Evolutionary conservation across 768 basidiomycete species (phyloP), one percentile per base, ranked within the genome.

Genomic region (Termitomyces sp.): DNA sequence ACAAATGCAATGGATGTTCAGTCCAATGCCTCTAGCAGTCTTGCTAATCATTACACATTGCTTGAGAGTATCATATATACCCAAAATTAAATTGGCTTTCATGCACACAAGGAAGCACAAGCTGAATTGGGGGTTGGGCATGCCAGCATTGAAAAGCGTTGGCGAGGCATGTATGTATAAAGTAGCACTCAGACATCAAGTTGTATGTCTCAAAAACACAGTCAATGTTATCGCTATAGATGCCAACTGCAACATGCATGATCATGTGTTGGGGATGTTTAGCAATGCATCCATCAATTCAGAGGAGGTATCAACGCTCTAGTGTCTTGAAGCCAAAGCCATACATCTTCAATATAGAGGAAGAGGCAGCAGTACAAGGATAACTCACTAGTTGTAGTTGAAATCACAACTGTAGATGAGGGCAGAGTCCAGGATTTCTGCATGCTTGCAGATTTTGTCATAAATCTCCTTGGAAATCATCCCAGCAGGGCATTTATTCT

Each of bases 281-380:
- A 42, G 94, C 95, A 48, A 96, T 92, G 59, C 91, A 90, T 42
- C 94, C 93, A 68, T 96, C 84, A 74, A 98, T 86, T 57, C 94
- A 87, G 42, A 99, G 87, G 6, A 98, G 85, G 73, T 99, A 99
- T 1, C 95, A 98, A 34, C 95, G 90, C 74, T 99, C 97, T 33
- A 99, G 86, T 3, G 97, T 99, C 74, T 99, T 99, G 85, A 98
- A 98, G n/a, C 97, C 97, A 68, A 99, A 99, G 76, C 90, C 92
- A 44, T 8, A 29, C 33, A 51, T 13, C 33, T 56, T 50, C 15
- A 42, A 12, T 51, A 54, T 5, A 59, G n/a, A n/a, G n/a, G n/a
- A n/a, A n/a, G n/a, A n/a, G n/a, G n/a, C n/a, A n/a, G n/a, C n/a
- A n/a, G 49, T 34, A 37, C 15, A 18, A 10, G 3, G 1, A 20